Percentiles rank a stretch among this genome's conserved stretches.
Evolutionary conservation across 2,329 filamentous ascomycete species (phyloP).

Genomic region (Fusarium sp.): DNA sequence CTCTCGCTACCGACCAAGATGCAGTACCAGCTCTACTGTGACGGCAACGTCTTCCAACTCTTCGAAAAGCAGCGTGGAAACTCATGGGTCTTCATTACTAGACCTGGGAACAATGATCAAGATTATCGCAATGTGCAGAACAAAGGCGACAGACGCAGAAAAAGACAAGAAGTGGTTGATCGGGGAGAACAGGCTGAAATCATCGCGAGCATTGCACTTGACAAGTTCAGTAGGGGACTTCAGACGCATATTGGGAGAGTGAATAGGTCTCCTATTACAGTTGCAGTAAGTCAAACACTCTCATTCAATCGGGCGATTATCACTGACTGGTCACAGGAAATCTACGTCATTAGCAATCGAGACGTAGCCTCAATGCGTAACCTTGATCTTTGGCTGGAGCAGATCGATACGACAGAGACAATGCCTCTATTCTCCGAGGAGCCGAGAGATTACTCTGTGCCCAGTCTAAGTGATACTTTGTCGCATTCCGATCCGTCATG

Average conservation of each 20-base stretch:
- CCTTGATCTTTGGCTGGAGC: not conserved
- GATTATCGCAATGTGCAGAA: not conserved
- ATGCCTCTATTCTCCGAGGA: not conserved
- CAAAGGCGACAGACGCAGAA: not conserved
- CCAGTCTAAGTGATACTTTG: fast-evolving
- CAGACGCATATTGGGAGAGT: not conserved
- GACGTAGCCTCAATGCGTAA: not conserved
- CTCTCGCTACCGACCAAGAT: not conserved
- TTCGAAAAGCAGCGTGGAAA: not conserved
- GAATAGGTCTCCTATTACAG: not conserved
- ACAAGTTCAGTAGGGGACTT: not conserved
- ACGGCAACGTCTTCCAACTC: not conserved
- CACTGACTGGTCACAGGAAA: not conserved
- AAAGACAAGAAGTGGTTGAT: not conserved
- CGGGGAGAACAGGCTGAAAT: not conserved
- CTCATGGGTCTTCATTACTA: not conserved
- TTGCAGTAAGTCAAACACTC: not conserved
- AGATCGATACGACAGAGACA: not conserved
- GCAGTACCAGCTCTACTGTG: not conserved
- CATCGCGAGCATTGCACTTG: not conserved
- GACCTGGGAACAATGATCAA: not conserved
- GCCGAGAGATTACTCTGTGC: not conserved
- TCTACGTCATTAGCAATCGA: slow-evolving; percentile 3
- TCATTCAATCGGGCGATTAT: fast-evolving
- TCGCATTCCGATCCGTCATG: not conserved